phyloP scores from a whole-genome alignment of 78 protist species.

The Cavenderia fasciculata region DNA sequence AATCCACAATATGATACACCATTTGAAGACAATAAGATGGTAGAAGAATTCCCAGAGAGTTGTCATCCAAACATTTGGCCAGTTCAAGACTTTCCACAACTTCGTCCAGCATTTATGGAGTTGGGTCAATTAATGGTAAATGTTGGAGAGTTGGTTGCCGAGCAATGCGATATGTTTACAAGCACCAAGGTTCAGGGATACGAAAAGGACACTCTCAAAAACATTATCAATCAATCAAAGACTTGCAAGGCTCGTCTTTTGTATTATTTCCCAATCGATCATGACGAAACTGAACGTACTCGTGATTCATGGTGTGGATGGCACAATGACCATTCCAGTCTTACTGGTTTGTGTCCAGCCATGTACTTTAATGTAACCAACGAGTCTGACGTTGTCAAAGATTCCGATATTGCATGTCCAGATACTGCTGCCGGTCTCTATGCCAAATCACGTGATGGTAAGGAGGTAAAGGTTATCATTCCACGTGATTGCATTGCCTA shows the following conservation, averaged over 20 bases:
- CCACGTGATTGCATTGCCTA: conserved; percentile 73
- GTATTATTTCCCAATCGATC: conserved; percentile 80
- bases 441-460: conserved; percentile 53
- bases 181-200: not conserved
- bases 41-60: conserved; percentile 61
- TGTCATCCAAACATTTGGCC: conserved; percentile 86
- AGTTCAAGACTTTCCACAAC: conserved; percentile 73
- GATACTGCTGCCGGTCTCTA: conserved; percentile 62
- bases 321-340: conserved; percentile 80
- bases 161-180: conserved; percentile 71
- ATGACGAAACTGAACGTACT: conserved; percentile 33
- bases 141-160: conserved; percentile 64
- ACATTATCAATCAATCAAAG: conserved; percentile 30
- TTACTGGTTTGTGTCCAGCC: conserved; percentile 82
- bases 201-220: not conserved
- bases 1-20: conserved; percentile 84
- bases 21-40: conserved; percentile 65
- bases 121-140: conserved; percentile 70
- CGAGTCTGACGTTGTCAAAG: conserved; percentile 13
- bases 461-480: conserved; percentile 65
- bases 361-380: conserved; percentile 46
- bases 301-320: conserved; percentile 84
- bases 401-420: conserved; percentile 65
- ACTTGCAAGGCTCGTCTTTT: conserved; percentile 80
- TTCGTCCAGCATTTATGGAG: conserved; percentile 64